Evolutionary conservation across 768 basidiomycete genomes (phyloP), one percentile per base, ranked within the genome.

Genomic region (Lentinula edodes): DNA sequence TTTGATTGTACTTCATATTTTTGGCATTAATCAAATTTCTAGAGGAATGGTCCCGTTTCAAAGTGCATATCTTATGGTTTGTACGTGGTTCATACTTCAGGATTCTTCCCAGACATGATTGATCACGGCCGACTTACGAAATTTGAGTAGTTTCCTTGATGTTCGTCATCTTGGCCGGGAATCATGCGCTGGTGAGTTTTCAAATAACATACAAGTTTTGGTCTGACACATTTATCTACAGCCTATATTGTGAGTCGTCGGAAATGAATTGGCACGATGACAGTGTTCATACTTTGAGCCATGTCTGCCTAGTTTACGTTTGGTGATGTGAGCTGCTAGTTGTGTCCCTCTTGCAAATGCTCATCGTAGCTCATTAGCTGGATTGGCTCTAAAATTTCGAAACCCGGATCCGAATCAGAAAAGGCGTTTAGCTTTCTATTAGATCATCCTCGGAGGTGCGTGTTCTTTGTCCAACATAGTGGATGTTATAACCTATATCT

Each of bases 11-110:
- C 16, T 52, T 12, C 53, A 12, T 23, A 15, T 10, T 59, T n/a
- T 13, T 20, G 13, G 36, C 48, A 18, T 48, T 63, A 60, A 45
- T 58, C 55, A 32, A 16, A 28, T 15, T 32, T 20, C 42, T 39
- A 83, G 82, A 23, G 78, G 85, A 42, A 89, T 91, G 89, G 65
- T 90, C 0, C 88, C 87, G 0, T 91, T 91, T 66, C 83, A 85
- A 63, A 68, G 65, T 42, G 88, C 88, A 1, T 89, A 88, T 66
- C 72, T 83, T 3, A 85, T 89, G 85, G 81, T 87, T 28, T 75
- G 80, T 79, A 59, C 35, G 76, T 68, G n/a, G 12, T 43, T 20
- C 13, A 28, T 12, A 16, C 34, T 41, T 16, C 41, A 28, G 16
- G 3, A 20, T 43, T 36, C 12, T 34, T 53, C 4, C 3, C 5